A percentile compares a stretch with the other conserved stretches of the same genome.
Evolutionary conservation across 768 basidiomycete species (phyloP).

Genomic region (Suillus sp.): DNA sequence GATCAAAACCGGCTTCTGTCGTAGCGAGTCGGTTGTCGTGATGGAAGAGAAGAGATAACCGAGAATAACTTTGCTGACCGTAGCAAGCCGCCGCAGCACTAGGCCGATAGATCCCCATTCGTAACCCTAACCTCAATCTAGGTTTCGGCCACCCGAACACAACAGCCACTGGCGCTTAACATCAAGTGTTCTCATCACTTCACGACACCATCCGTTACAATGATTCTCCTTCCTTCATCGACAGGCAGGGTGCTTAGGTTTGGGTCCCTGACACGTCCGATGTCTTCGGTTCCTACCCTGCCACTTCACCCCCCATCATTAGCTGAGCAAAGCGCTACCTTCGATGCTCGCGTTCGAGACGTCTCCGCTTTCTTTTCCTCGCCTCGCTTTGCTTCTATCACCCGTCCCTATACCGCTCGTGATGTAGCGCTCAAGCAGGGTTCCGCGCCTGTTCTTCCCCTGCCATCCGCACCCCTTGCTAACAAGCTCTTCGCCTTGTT

Average conservation of each 20-base stretch:
- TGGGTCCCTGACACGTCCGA: slow-evolving; percentile 32
- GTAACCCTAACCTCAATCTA: slow-evolving; percentile 38
- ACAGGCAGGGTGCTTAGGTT: slow-evolving; percentile 37
- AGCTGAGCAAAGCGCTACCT: slow-evolving; percentile 58
- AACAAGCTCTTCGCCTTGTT: slow-evolving; percentile 82
- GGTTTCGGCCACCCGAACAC: slow-evolving; percentile 40
- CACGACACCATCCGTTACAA: slow-evolving; percentile 23
- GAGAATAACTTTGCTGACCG: background rate
- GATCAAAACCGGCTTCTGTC: slow-evolving; percentile 14
- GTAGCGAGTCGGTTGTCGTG: slow-evolving; percentile 7
- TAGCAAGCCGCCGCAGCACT: background rate
- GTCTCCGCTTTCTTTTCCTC: slow-evolving; percentile 73
- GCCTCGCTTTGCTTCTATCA: slow-evolving; percentile 72
- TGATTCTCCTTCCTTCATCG: slow-evolving; percentile 17
- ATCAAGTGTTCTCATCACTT: slow-evolving; percentile 39
- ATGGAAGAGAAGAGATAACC: background rate
- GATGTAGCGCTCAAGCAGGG: slow-evolving; percentile 90
- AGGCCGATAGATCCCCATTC: slow-evolving; percentile 7
- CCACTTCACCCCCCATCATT: slow-evolving; percentile 60
- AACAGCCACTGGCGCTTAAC: background rate
- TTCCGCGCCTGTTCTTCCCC: slow-evolving; percentile 74
- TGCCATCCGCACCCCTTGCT: slow-evolving; percentile 76
- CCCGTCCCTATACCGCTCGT: slow-evolving; percentile 78
- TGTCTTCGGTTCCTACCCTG: slow-evolving; percentile 48
- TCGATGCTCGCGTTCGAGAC: slow-evolving; percentile 60